Evolutionary conservation across 805 yeast genomes (phyloP), one percentile per base, ranked within the genome.

Genomic region (Candida orba): DNA sequence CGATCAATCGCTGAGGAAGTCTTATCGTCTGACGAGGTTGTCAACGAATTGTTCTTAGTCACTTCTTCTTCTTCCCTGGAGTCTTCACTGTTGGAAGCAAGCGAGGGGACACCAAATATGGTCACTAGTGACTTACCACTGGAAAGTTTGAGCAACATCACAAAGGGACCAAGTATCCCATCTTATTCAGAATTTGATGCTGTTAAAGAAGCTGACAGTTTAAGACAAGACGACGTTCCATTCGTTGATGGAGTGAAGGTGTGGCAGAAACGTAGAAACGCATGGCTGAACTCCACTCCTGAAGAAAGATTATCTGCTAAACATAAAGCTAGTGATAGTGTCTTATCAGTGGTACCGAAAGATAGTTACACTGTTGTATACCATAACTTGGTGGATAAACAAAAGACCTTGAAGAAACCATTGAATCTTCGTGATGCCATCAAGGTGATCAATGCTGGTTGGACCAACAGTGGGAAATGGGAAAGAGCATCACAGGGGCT

Each of bases 391-490:
- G 83, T 90, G 24, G 76, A 81, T 36, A 81, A 83, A 55, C 81
- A 81, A 32, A 79, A 79, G 52, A 71, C 76, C 7, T 70, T 91
- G 54, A 81, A 78, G 54, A 69, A 69, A 44, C 85, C 89, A 14
- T 68, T 91, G 64, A 87, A 85, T 60, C 72, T 91, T 53, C 70
- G 68, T 45, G 95, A 88, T 59, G 78, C 84, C 35, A 59, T 88
- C 41, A 73, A 74, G 50, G 75, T 90, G 22, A 73, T 90, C 35
- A 79, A 86, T 54, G 76, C 84, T 4, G 96, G 96, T 17, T 90
- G 98, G 98, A 72, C 74, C 14, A 81, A 79, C 47, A 78, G 78
- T 20, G 87, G 81, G 40, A 76, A 78, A 51, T 90, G 93, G 91
- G 82, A 76, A 45, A 64, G 69, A 30, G 75, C 75, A 7, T 63